Base-by-base conservation (phyloP, 352 stramenopile species). In the Phytophthora nicotianae region DNA sequence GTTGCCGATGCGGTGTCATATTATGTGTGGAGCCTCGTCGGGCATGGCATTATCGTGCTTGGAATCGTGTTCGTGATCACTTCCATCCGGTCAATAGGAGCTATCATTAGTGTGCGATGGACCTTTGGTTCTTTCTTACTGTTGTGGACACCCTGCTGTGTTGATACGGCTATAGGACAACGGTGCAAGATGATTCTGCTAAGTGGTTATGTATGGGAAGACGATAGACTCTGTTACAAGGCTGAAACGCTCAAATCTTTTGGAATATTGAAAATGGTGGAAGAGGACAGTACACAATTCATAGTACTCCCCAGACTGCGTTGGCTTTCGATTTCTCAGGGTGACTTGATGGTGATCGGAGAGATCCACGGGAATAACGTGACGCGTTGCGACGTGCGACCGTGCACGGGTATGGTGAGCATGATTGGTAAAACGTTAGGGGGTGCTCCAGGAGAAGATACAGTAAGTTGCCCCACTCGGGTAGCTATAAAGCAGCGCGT, bases 21-120 rank as follows among this genome's bases (percentile, higher is more conserved):
- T 16, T 72, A 72, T 27, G 26, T 65, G 3, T 75, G 67, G 62
- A 67, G 62, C 19, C 57, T 75, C 6, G 43, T 72, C 16, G 62
- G 57, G 3, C 62, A 69, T 33, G 67, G 47, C 11, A 68, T 75
- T 37, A 58, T 75, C 27, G 56, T 64, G 2, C 49, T 59, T 14
- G 63, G 67, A 21, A 69, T 75, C 37, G 62, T 69, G 4, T 45
- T 57, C 20, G 19, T 61, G 8, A 63, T 75, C 23, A 59, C 49
- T 14, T 58, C 58, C 10, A 62, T 72, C 35, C 50, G 67, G 5
- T 54, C 62, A 20, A 7, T 71, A 8, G 62, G 67, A 9, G 67
- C 62, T 23, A 13, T 68, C n/a, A 50, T 61, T n/a, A 59, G 20
- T 32, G 43, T 63, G 7, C 45, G 55, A 17, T 50, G 35, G 23